Percentiles rank a stretch among this genome's conserved stretches.
Evolutionary conservation across 805 yeast species (phyloP).

Genomic region (Metschnikowia chrysomelidarum): DNA sequence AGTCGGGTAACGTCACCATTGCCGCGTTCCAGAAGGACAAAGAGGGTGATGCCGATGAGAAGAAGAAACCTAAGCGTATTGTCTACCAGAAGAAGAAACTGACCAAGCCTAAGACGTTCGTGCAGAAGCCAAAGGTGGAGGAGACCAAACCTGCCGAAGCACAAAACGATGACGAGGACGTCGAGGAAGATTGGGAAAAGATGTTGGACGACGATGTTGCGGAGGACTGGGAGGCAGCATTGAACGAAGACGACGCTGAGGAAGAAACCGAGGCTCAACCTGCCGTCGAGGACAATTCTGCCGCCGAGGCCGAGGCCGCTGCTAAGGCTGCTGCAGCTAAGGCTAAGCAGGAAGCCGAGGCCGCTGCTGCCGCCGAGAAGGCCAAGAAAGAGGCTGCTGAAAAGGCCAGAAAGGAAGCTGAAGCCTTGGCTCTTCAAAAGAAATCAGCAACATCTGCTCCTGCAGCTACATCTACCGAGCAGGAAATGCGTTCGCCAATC

Average conservation of each 20-base stretch:
- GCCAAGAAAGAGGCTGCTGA: constrained; percentile 10
- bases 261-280: constrained; percentile 27
- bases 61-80: constrained; percentile 58
- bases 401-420: constrained; percentile 22
- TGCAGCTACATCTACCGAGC: too few relatives aligned
- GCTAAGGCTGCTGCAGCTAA: constrained; percentile 9
- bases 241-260: constrained; percentile 28
- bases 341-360: constrained; percentile 15
- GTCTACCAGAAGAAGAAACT: constrained; percentile 75
- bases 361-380: constrained; percentile 16
- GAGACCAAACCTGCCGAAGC: constrained; percentile 17
- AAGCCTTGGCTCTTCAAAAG: constrained; percentile 24
- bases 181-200: constrained; percentile 22
- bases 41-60: constrained; percentile 19
- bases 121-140: constrained; percentile 20
- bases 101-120: constrained; percentile 38
- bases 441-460: too few relatives aligned
- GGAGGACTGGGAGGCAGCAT: constrained; percentile 46
- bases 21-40: constrained; percentile 58
- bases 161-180: constrained; percentile 25
- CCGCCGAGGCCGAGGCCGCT: constrained; percentile 11
- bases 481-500: constrained; percentile 93
- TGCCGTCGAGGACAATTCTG: constrained; percentile 21
- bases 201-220: constrained; percentile 49
- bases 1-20: constrained; percentile 68